Evolutionary conservation across 306 rosid genomes (phyloP).

Genomic region (Medicago lupulina): DNA sequence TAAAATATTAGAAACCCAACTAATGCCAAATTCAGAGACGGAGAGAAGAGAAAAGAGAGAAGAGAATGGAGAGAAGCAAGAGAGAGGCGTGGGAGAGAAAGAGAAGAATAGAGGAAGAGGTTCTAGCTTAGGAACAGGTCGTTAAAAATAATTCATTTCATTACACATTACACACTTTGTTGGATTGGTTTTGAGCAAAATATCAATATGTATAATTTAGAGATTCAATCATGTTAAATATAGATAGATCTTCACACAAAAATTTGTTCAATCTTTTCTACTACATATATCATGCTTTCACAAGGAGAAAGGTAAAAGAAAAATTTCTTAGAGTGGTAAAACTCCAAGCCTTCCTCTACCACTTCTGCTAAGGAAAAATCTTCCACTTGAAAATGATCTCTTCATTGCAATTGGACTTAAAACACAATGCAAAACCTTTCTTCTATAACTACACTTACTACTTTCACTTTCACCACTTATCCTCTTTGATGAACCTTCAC

Average conservation of each 20-base stretch:
- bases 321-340: conserved; percentile 54
- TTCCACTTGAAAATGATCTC: conserved; percentile 89
- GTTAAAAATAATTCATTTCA: too few relatives aligned
- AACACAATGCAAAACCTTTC: conserved; percentile 61
- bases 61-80: too few relatives aligned
- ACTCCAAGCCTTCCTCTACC: conserved; percentile 63
- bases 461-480: conserved; percentile 62
- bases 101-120: too few relatives aligned
- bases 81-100: too few relatives aligned
- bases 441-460: conserved; percentile 52
- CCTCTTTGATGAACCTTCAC: conserved; percentile 67
- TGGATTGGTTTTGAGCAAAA: too few relatives aligned
- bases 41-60: too few relatives aligned
- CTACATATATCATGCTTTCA: conserved; percentile 13
- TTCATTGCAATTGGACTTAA: conserved; percentile 78
- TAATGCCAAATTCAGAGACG: too few relatives aligned
- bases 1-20: too few relatives aligned
- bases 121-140: too few relatives aligned
- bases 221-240: conserved; percentile 23
- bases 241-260: conserved; percentile 37
- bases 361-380: conserved; percentile 63
- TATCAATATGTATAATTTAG: not conserved
- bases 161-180: too few relatives aligned
- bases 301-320: not conserved
- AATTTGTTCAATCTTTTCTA: conserved; percentile 41